Percentiles rank a stretch among this genome's conserved stretches.
Conservation (phyloP, 164 flowering plant genomes). For the Aristolochia contorta region DNA sequence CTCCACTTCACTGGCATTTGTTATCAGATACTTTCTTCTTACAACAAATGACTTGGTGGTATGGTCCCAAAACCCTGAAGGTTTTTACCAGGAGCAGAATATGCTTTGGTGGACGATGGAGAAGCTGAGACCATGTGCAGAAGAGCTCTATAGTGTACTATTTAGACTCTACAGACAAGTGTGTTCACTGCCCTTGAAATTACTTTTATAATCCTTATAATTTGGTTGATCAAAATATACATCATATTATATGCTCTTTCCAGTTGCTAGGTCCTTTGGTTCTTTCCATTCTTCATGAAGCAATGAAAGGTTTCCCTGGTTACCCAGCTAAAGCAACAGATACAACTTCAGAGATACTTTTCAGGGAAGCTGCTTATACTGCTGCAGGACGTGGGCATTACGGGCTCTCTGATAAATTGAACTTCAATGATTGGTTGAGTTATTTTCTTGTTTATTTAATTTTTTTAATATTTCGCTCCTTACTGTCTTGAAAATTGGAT, state of each 20-base stretch:
- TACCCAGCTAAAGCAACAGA: slow-evolving; percentile 69
- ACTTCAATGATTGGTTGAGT: slow-evolving; percentile 88
- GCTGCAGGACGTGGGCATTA: slow-evolving; percentile 92
- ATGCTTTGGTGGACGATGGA: slow-evolving; percentile 94
- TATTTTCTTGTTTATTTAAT: too few relatives aligned
- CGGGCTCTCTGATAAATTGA: slow-evolving; percentile 81
- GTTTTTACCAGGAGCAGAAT: slow-evolving; percentile 97
- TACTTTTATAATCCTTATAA: neutral
- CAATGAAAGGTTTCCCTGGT: slow-evolving; percentile 82
- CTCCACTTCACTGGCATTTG: neutral
- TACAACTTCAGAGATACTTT: slow-evolving; percentile 74
- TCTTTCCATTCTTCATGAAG: slow-evolving; percentile 88
- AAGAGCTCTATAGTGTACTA: slow-evolving; percentile 86
- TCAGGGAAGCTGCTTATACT: slow-evolving; percentile 96
- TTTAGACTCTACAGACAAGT: slow-evolving; percentile 90
- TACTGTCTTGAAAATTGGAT: neutral
- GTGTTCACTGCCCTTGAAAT: slow-evolving; percentile 8
- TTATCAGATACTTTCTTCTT: slow-evolving; percentile 77
- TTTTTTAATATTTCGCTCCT: neutral
- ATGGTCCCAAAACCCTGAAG: slow-evolving; percentile 82
- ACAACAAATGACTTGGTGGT: slow-evolving; percentile 75
- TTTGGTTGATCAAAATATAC: too few relatives aligned
- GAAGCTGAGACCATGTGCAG: slow-evolving; percentile 95
- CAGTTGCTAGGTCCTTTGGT: slow-evolving; percentile 93
- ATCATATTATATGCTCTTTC: slow-evolving; percentile 8